Conservation (phyloP, 768 basidiomycete genomes). For the Pulveroboletus sp. region DNA sequence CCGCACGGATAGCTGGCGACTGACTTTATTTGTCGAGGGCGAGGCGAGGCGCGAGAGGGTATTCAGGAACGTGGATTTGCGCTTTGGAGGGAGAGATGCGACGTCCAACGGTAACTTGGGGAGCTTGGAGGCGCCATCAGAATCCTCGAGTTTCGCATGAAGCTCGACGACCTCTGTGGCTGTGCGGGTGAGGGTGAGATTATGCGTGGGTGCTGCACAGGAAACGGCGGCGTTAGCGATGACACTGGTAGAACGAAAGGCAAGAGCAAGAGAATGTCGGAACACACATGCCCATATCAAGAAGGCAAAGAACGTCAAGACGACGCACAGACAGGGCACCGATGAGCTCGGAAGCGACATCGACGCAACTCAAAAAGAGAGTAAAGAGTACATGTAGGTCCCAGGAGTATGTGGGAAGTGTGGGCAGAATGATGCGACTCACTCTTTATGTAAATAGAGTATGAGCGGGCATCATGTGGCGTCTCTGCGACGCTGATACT, state of each 20-base stretch:
- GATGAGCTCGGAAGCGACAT: conserved; percentile 26
- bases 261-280: conserved; percentile 10
- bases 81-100: conserved; percentile 54
- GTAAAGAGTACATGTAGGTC: conserved; percentile 14
- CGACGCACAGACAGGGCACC: conserved; percentile 17
- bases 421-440: conserved; percentile 33
- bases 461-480: conserved; percentile 62
- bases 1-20: conserved; percentile 38
- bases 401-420: conserved; percentile 17
- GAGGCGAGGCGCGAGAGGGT: conserved; percentile 82
- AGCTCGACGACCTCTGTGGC: conserved; percentile 74
- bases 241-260: conserved; percentile 15
- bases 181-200: conserved; percentile 79
- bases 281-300: conserved; percentile 10
- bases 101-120: conserved; percentile 61
- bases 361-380: conserved; percentile 17
- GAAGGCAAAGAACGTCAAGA: conserved; percentile 16
- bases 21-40: conserved; percentile 54
- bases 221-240: conserved; percentile 28
- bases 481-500: conserved; percentile 84
- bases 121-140: conserved; percentile 50
- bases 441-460: conserved; percentile 90
- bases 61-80: conserved; percentile 80
- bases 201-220: conserved; percentile 75
- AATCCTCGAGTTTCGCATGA: conserved; percentile 72